Evolutionary conservation across 1,284 basidiomycete species (phyloP).

Genomic region (Fistulina hepatica): DNA sequence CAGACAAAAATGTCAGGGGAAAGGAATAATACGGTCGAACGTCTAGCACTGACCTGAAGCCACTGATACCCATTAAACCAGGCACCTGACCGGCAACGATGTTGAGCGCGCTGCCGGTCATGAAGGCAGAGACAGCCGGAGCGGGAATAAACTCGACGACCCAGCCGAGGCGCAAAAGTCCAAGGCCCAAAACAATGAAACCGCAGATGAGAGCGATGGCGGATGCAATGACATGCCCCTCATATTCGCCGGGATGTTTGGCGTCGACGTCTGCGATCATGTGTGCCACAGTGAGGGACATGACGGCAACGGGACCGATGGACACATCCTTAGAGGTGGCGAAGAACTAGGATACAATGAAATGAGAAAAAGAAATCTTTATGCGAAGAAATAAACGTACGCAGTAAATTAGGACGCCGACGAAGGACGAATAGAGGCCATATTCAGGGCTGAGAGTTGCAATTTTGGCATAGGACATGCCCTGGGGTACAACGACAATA

Average conservation of each 20-base stretch:
- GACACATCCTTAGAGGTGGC: conserved; percentile 94
- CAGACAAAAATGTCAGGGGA: background rate
- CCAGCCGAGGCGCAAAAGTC: conserved; percentile 89
- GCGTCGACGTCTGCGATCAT: conserved; percentile 62
- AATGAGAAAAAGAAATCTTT: conserved; percentile 19
- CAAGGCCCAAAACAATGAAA: conserved; percentile 87
- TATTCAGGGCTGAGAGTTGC: conserved; percentile 82
- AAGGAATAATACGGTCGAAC: conserved; percentile 4
- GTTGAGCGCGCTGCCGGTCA: conserved; percentile 85
- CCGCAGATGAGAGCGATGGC: conserved; percentile 84
- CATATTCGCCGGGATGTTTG: conserved; percentile 43
- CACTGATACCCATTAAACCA: conserved; percentile 73
- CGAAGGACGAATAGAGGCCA: conserved; percentile 93
- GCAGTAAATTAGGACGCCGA: conserved; percentile 76
- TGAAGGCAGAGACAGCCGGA: conserved; percentile 88
- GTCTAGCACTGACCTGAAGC: conserved; percentile 61
- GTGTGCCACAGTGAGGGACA: conserved; percentile 86
- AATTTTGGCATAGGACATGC: conserved; percentile 77
- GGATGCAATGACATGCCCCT: conserved; percentile 70
- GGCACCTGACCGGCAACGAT: conserved; percentile 83
- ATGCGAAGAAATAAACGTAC: conserved; percentile 30
- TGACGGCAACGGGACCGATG: conserved; percentile 94
- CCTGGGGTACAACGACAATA: conserved; percentile 83
- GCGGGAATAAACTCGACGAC: conserved; percentile 90
- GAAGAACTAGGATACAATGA: conserved; percentile 47